Base-by-base conservation (phyloP, 2,329 filamentous ascomycete species). In the Aspergillus unguis region DNA sequence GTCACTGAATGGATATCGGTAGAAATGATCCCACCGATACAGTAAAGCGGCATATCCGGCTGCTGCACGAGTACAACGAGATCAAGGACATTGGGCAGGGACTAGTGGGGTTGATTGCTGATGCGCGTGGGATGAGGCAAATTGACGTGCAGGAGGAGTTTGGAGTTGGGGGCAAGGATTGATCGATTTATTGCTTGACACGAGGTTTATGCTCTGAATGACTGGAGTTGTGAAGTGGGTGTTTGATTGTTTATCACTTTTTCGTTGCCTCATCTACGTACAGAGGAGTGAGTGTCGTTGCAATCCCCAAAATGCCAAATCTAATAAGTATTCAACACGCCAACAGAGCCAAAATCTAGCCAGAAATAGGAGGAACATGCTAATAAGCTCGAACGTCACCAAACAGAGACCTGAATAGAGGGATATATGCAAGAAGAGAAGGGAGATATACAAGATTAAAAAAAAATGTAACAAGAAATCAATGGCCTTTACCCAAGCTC, bases 31-130 rank as follows among this genome's bases (percentile, higher is more conserved):
- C 82, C 0, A 74, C 80, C 37, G 69, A 71, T 23, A 80, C 82
- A 7, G 81, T 86, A 47, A 79, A 83, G 49, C 72, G 73, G 31
- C 85, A 88, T 65, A 88, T 88, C 62, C 77, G 77, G 53, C 73
- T 85, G 3, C 73, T 89, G 31, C 85, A 87, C 58, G 74, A 81
- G 52, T 89, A 88, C 70, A 89, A 89, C 61, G 85, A 87, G 66
- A 82, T 88, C 60, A 83, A 85, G 57, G 86, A 89, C 66, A 74
- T 86, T 6, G 85, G 81, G 0, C 80, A 84, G 62, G 85, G 84
- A 0, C 63, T 89, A 29, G 78, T 88, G 70, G 84, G 84, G 0
- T 69, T 88, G 61, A 82, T 88, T 65, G 85, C 86, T 3, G 85
- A 89, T 53, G 76, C 79, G 55, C 72, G 83, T 38, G 84, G 83